Base-by-base conservation (phyloP, 225 moss, liverwort and hornwort species). In the Takakia lepidozioides region DNA sequence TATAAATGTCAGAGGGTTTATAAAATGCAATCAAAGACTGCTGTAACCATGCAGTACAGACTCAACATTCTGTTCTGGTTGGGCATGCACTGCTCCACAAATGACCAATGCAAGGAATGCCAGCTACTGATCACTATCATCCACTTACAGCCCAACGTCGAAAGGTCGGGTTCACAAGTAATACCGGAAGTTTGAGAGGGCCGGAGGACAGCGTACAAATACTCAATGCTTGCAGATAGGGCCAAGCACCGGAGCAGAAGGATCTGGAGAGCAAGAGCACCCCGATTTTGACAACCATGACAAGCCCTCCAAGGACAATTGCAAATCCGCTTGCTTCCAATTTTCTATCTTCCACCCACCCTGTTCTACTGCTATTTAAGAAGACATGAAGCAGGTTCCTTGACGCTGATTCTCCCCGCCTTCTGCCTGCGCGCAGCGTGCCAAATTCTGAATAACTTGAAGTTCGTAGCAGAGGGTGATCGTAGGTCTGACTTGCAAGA, bases 181-280 rank as follows among this genome's bases (percentile, higher is more conserved):
- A 62, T 71, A 90, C 90, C 86, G 83, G 52, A 49, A 68, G 59
- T 68, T 84, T 84, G 19, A 80, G 30, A 0, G 81, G 69, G 35
- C 81, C 76, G 16, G 89, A 55, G 15, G 80, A 66, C 27, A 84
- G 23, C 17, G 83, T 60, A 38, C 89, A 86, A 55, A 93, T 36
- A 61, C 93, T 93, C 43, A 89, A 79, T 52, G 57, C 78, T 63
- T 93, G 86, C 56, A 93, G 32, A 59, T 79, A 70, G 13, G 93
- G 86, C 93, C 93, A 93, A 10, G 79, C 69, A 48, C 74, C 55
- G 41, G 61, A 76, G 27, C 60, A 81, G 38, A 86, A 46, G 18
- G 81, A 72, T 61, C 86, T 72, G 2, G 89, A 74, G 5, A 93
- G 55, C 27, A 93, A 57, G 32, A 93, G 74, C 38, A 60, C 83